phyloP scores from a whole-genome alignment of 345 rosid species.

The Euphorbia lathyris region DNA sequence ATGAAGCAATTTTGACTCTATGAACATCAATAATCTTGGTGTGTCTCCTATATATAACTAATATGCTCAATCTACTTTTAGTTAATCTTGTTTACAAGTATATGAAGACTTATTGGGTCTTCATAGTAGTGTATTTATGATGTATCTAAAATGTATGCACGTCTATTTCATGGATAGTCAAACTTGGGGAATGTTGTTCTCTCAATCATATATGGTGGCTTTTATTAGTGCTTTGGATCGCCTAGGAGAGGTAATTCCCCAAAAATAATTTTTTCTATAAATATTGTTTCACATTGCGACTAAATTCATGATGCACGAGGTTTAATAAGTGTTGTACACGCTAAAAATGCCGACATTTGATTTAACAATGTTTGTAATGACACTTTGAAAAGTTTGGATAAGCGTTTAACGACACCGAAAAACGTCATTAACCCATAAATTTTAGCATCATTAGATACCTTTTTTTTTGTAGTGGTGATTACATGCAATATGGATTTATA shows the following conservation, averaged over 20 bases:
- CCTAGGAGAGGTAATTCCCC: constrained; percentile 75
- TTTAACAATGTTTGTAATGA: no score
- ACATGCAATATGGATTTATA: no score
- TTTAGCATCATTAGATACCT: no score
- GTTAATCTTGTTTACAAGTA: not conserved
- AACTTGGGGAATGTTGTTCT: constrained; percentile 87
- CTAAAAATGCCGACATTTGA: no score
- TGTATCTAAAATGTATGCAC: constrained; percentile 39
- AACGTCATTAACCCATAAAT: no score
- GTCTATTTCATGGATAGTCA: constrained; percentile 95
- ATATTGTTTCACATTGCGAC: constrained; percentile 1
- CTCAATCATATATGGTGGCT: constrained; percentile 89
- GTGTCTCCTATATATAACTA: constrained; percentile 14
- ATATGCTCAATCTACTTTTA: not conserved
- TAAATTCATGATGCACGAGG: not conserved
- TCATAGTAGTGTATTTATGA: constrained; percentile 4
- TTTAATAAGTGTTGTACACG: no score
- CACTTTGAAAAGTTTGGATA: no score
- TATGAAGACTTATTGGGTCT: not conserved
- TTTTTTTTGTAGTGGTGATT: no score
- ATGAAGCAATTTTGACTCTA: constrained; percentile 70
- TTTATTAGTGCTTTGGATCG: constrained; percentile 92
- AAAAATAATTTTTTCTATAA: not conserved
- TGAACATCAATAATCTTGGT: constrained; percentile 86
- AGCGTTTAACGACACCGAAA: no score